A percentile compares a stretch with the other conserved stretches of the same genome.
phyloP scores from a whole-genome alignment of 176 grass and related monocot species.

The Guadua angustifolia region DNA sequence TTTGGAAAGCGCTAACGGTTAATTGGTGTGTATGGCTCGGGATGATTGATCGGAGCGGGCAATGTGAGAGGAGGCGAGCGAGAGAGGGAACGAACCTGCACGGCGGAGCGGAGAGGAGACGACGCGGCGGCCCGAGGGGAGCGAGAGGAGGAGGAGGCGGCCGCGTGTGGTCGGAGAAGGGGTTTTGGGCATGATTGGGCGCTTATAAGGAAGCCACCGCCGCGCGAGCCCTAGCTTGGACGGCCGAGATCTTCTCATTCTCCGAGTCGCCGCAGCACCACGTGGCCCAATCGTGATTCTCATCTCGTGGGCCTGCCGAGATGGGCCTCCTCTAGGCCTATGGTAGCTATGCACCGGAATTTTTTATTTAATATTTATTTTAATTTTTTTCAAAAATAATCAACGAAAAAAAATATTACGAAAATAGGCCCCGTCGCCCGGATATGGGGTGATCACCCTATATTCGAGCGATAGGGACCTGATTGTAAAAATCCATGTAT shows the following conservation, averaged over 20 bases:
- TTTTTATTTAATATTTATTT: too few species aligned
- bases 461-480: too few species aligned
- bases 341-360: too few species aligned
- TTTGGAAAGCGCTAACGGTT: neutral
- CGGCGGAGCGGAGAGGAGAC: neutral
- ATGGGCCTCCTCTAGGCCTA: neutral
- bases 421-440: too few species aligned
- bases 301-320: neutral
- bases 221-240: slow-evolving; percentile 32
- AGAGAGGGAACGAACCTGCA: slow-evolving; percentile 20
- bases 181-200: neutral
- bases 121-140: neutral
- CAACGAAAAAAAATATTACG: too few species aligned
- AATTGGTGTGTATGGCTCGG: too few species aligned
- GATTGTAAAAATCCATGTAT: too few species aligned
- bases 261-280: too few species aligned
- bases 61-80: neutral
- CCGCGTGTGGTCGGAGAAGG: neutral
- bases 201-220: neutral
- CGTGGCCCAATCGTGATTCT: neutral
- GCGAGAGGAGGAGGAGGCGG: neutral
- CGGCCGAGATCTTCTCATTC: slow-evolving; percentile 26
- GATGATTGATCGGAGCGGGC: neutral
- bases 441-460: too few species aligned
- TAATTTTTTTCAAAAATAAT: too few species aligned